Evolutionary conservation across 768 basidiomycete genomes (phyloP).

Genomic region (Postia placenta): DNA sequence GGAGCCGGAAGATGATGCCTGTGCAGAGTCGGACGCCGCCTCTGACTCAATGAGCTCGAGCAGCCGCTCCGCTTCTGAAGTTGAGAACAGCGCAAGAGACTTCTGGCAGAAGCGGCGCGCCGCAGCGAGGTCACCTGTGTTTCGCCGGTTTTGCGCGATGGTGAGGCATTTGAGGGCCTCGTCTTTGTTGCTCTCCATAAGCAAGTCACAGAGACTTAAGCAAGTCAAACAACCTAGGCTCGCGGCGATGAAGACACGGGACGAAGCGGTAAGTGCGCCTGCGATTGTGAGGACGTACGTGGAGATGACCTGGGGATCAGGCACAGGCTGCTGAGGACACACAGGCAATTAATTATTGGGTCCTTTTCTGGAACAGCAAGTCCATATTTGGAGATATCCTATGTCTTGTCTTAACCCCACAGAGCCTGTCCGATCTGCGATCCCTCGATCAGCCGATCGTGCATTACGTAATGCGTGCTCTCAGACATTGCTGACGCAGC

Average conservation of each 20-base stretch:
- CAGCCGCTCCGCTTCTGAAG: conserved; percentile 65
- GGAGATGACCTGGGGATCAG: background rate
- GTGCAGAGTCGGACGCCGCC: conserved; percentile 27
- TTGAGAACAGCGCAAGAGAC: conserved; percentile 75
- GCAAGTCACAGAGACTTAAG: background rate
- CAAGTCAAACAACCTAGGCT: background rate
- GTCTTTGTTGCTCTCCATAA: conserved; percentile 86
- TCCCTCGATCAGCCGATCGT: background rate
- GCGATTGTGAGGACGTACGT: background rate
- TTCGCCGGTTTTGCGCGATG: conserved; percentile 73
- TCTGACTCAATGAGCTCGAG: conserved; percentile 62
- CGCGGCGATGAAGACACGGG: no score
- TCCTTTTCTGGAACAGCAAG: background rate
- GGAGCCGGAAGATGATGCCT: conserved; percentile 34
- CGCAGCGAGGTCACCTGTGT: conserved; percentile 63
- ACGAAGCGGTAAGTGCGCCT: background rate
- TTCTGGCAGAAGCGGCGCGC: conserved; percentile 90
- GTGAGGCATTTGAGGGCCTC: conserved; percentile 78
- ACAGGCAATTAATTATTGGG: background rate
- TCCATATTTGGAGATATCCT: background rate
- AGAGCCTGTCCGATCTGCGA: background rate
- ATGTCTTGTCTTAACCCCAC: background rate
- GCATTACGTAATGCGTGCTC: background rate
- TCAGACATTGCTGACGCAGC: background rate
- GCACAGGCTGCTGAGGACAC: background rate